Base-by-base conservation (phyloP, 164 flowering plant genomes). In the Magnolia officinalis region DNA sequence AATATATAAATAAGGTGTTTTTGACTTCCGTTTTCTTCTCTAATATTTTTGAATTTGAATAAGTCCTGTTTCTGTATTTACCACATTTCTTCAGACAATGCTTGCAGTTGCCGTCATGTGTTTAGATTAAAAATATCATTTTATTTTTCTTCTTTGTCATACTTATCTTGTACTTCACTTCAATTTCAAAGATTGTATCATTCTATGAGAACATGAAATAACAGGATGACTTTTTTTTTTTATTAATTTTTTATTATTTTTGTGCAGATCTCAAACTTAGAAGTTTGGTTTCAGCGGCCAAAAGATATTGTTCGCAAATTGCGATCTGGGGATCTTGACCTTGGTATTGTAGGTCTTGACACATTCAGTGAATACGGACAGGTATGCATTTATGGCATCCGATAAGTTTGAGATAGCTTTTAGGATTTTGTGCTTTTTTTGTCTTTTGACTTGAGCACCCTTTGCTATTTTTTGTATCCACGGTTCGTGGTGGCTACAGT, bases 201-300 rank as follows among this genome's bases (percentile, higher is more conserved):
- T 11, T 11, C 16, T 55, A 37, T 37, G 45, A 11, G 61, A 16
- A 55, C 18, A 16, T 55, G 61, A 16, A 16, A 55, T 55, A 55
- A 55, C 13, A 55, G 61, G 61, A 55, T 55, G 18, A 55, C 61
- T 16, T 37, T 37, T 3, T 4, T 37, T 3, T 31, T 24, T 31
- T 31, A 1, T 31, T 37, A 4, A 1, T 37, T 0, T 37, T 37
- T 0, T 37, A 63, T 6, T 80, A 51, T 59, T 72, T 64, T 78
- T 20, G 20, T 82, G 78, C 92, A 96, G 99, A 85, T 96, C 37
- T 72, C 98, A 58, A 89, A 88, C 80, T 77, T 92, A 72, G 97
- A 94, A 84, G 99, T 96, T 70, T 96, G 98, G 99, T 94, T 88
- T 86, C 99, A 96, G 66, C 86, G 98, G 66, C 97, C 95, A 6